These are phyloP conservation scores for Paecilomyces sp. DNA, from an alignment of 2,329 filamentous ascomycete genomes.

Conservation along the genomic window DNA sequence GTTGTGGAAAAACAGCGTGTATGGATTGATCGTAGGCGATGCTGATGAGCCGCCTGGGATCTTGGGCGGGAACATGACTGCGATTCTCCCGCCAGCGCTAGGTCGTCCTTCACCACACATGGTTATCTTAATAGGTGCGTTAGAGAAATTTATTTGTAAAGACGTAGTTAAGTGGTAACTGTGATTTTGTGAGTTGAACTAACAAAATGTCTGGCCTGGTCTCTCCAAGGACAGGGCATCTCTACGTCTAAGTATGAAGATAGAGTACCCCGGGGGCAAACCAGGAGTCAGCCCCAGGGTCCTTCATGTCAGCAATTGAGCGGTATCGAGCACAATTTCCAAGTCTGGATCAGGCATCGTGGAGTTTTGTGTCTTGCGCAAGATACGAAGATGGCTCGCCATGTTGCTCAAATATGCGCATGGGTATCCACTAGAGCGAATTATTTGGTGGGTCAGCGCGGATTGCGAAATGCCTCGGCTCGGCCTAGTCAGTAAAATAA, in stretches of 20 bases:
- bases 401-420: slow-evolving; percentile 19
- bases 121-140: slow-evolving; percentile 22
- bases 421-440: neutral
- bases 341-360: neutral
- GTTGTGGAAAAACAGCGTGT: slow-evolving; percentile 24
- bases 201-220: neutral
- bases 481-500: neutral
- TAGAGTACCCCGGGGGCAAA: neutral
- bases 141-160: slow-evolving; percentile 1
- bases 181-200: too few species aligned
- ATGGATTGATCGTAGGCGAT: slow-evolving; percentile 14
- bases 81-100: slow-evolving; percentile 34
- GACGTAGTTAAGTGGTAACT: neutral
- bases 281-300: neutral
- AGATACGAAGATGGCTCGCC: slow-evolving; percentile 5
- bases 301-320: slow-evolving; percentile 7
- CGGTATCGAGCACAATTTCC: slow-evolving; percentile 16
- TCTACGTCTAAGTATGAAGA: neutral
- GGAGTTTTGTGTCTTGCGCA: neutral
- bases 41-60: neutral
- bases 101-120: slow-evolving; percentile 43
- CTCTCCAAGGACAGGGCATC: neutral
- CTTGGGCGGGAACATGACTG: slow-evolving; percentile 21
- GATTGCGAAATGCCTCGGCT: neutral
- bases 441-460: neutral